phyloP scores from a whole-genome alignment of 2,329 filamentous ascomycete species.

The Phaeosphaeria sp. region DNA sequence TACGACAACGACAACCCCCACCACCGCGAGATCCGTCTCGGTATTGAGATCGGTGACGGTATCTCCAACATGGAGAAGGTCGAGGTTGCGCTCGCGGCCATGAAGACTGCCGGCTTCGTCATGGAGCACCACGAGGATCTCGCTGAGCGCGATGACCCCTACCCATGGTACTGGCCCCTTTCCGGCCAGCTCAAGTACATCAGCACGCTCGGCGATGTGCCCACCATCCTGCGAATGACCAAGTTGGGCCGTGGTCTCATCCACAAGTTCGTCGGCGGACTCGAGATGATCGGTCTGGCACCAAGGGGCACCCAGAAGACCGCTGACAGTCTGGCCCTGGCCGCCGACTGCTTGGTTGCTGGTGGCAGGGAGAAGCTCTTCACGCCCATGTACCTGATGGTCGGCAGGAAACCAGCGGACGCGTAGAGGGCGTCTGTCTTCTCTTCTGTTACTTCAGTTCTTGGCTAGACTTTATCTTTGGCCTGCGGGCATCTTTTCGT shows the following conservation, averaged over 20 bases:
- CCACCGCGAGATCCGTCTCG: conserved; percentile 89
- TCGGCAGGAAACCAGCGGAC: conserved; percentile 79
- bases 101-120: conserved; percentile 87
- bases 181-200: conserved; percentile 86
- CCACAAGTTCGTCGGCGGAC: conserved; percentile 76
- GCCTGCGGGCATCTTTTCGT: conserved; percentile 23
- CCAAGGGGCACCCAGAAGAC: conserved; percentile 91
- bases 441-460: conserved; percentile 11
- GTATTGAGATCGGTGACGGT: conserved; percentile 93
- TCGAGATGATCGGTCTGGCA: conserved; percentile 78
- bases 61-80: conserved; percentile 97
- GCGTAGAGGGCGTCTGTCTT: conserved; percentile 25
- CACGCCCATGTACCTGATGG: conserved; percentile 98
- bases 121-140: conserved; percentile 86
- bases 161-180: conserved; percentile 94
- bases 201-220: conserved; percentile 77
- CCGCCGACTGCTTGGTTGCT: conserved; percentile 84
- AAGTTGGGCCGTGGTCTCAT: conserved; percentile 77
- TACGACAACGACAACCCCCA: conserved; percentile 89
- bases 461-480: conserved; percentile 5
- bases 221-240: conserved; percentile 89
- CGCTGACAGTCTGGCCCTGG: conserved; percentile 83
- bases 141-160: conserved; percentile 74
- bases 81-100: conserved; percentile 79
- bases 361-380: conserved; percentile 91